Percentiles rank a stretch among this genome's conserved stretches.
phyloP scores from a whole-genome alignment of 345 rosid genomes.

The Euphorbia tirucalli region DNA sequence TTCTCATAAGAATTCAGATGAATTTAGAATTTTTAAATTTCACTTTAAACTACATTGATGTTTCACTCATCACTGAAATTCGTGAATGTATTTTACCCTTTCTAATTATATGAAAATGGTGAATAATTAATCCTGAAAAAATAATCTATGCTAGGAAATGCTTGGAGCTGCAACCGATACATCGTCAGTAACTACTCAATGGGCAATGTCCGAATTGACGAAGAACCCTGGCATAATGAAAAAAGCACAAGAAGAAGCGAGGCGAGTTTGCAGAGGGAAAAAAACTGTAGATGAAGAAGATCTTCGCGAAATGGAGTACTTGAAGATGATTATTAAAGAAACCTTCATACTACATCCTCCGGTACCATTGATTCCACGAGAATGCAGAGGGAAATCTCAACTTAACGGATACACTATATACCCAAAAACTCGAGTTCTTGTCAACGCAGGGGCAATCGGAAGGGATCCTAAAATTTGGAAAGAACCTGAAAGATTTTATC shows the following conservation, averaged over 20 bases:
- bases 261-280: not conserved
- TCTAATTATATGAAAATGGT: too few species aligned
- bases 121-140: too few species aligned
- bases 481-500: constrained; percentile 2
- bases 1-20: too few species aligned
- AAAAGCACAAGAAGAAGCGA: constrained; percentile 9
- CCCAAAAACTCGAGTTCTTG: not conserved
- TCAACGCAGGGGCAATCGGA: constrained; percentile 10
- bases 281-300: not conserved
- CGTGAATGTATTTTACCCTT: too few species aligned
- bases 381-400: not conserved
- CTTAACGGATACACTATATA: not conserved
- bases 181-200: not conserved
- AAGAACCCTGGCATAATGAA: not conserved
- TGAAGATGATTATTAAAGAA: constrained; percentile 9
- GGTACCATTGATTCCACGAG: constrained; percentile 8
- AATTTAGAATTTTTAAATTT: too few species aligned
- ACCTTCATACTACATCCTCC: constrained; percentile 12
- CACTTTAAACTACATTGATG: too few species aligned
- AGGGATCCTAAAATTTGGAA: not conserved
- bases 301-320: not conserved
- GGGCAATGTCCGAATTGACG: constrained; percentile 9
- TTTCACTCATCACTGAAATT: too few species aligned
- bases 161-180: constrained; percentile 5
- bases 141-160: not conserved